Base-by-base conservation (phyloP, 1,284 basidiomycete species). In the Fomitiporia mediterranea region DNA sequence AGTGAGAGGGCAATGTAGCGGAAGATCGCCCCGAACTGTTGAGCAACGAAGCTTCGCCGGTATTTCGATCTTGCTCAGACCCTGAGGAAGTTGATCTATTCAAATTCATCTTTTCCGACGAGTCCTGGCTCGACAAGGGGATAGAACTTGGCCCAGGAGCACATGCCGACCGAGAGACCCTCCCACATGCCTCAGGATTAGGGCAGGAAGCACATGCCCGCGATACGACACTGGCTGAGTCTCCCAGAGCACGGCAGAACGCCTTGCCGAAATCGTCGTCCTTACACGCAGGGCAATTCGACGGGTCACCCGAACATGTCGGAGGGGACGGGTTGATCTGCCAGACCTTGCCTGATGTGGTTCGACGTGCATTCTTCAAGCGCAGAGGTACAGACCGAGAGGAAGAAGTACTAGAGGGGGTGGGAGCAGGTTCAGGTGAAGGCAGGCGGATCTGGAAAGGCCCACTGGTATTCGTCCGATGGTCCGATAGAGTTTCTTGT, bases 241-340 rank as follows among this genome's bases (percentile, higher is more conserved):
- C 76, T 60, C 78, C 79, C 55, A 92, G 80, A 30, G 88, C 88
- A 40, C 79, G 78, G 67, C 92, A 95, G 68, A 95, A 95, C 21
- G 91, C 91, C 66, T 86, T 87, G 21, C 91, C 91, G 61, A 91
- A 91, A 21, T 78, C 77, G 68, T 92, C 90, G 63, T 88, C 84
- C 9, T 83, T 84, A 65, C 89, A 92, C 8, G 89, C 90, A 58
- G 79, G 67, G 66, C 89, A 92, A 68, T 91, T 90, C 7, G 75
- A 72, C 3, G 81, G 81, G 62, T 83, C 81, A 8, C 81, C 81
- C 13, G 81, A 79, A 65, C 81, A 83, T 13, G 64, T 71, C 13
- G 78, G 77, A 51, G 46, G 8, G 35, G 49, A 19, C 23, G 57
- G 35, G 35, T 43, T 49, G 35, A 48, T 28, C 23, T 55, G 48